Evolutionary conservation across 768 basidiomycete species (phyloP).

Genomic region (Tricholoma matsutake): DNA sequence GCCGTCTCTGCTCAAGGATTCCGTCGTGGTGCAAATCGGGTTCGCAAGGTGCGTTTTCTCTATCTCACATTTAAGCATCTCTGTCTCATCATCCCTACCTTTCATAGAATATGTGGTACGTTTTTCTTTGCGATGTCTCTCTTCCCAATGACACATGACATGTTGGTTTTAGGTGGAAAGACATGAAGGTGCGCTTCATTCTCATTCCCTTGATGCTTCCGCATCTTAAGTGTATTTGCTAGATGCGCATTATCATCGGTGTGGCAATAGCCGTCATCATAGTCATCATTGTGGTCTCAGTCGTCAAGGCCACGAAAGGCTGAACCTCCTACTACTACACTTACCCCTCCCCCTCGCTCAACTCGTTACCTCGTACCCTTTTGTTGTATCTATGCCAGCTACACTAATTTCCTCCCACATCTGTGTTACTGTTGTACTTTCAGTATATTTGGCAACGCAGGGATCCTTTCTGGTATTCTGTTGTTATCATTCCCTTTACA

Average conservation of each 20-base stretch:
- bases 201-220: slow-evolving; percentile 4
- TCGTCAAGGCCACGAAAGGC: slow-evolving; percentile 80
- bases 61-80: background rate
- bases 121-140: slow-evolving; percentile 11
- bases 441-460: background rate
- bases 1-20: slow-evolving; percentile 99
- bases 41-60: slow-evolving; percentile 77
- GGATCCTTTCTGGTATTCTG: background rate
- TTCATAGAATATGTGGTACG: slow-evolving; percentile 87
- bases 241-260: slow-evolving; percentile 98
- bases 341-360: slow-evolving; percentile 15
- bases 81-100: slow-evolving; percentile 7
- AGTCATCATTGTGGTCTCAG: slow-evolving; percentile 92
- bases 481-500: background rate
- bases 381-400: slow-evolving; percentile 43
- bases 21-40: slow-evolving; percentile 93
- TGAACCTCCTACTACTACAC: slow-evolving; percentile 20
- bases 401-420: slow-evolving; percentile 1
- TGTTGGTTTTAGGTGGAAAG: slow-evolving; percentile 75
- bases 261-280: slow-evolving; percentile 87
- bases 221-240: slow-evolving; percentile 6
- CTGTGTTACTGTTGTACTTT: slow-evolving; percentile 1
- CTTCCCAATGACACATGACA: slow-evolving; percentile 9
- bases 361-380: background rate
- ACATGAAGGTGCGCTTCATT: slow-evolving; percentile 74